A percentile compares a stretch with the other conserved stretches of the same genome.
These are phyloP conservation scores for Passalora sequoiae DNA, from an alignment of 2,329 filamentous ascomycete genomes.

Conservation along the genomic window DNA sequence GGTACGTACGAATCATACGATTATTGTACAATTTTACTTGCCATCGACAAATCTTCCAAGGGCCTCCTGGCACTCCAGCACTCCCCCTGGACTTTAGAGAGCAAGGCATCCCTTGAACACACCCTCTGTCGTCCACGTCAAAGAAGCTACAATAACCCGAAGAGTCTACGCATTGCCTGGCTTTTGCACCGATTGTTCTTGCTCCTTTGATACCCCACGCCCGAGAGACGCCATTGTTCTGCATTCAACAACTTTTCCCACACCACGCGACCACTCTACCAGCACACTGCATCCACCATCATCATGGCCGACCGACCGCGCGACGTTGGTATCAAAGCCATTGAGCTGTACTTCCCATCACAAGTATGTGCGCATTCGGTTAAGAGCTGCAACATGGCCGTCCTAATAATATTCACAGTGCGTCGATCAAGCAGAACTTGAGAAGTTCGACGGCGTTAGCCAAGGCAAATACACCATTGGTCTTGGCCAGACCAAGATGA, in stretches of 20 bases:
- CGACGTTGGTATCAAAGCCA: conserved; percentile 52
- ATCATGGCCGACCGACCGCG: conserved; percentile 44
- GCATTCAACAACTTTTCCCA: background rate
- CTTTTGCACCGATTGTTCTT: too few species aligned
- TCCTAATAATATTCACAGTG: conserved; percentile 37
- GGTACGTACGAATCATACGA: too few species aligned
- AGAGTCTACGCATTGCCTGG: too few species aligned
- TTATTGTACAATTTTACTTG: too few species aligned
- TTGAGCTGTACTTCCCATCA: conserved; percentile 52
- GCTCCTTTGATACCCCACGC: background rate
- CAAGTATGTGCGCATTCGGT: conserved; percentile 37
- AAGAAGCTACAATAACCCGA: too few species aligned
- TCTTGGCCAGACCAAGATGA: conserved; percentile 52
- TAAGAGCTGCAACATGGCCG: background rate
- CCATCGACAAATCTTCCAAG: too few species aligned
- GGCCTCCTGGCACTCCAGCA: too few species aligned
- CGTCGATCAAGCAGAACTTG: conserved; percentile 50
- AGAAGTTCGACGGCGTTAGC: conserved; percentile 52
- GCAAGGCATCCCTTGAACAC: too few species aligned
- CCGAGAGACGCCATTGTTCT: background rate
- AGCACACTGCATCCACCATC: conserved; percentile 9
- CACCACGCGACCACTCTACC: conserved; percentile 1
- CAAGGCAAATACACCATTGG: conserved; percentile 52
- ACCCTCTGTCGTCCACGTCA: too few species aligned
- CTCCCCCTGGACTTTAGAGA: too few species aligned